Percentiles rank a stretch among this genome's conserved stretches.
phyloP scores from a whole-genome alignment of 768 basidiomycete genomes.

The Crucibulum laeve region DNA sequence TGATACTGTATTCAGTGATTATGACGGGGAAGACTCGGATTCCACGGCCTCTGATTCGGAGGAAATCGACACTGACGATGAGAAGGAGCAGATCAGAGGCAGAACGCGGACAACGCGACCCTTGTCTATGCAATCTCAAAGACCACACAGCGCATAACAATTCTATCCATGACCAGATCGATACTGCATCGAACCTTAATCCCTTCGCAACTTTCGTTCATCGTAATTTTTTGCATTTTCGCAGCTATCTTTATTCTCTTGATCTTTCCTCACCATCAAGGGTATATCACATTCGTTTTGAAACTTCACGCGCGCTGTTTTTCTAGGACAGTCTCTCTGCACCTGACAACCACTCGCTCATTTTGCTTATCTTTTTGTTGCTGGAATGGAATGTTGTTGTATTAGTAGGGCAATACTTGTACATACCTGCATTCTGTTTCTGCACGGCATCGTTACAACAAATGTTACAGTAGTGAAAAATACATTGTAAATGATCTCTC shows the following conservation, averaged over 20 bases:
- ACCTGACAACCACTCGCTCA: constrained; percentile 3
- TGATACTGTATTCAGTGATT: constrained; percentile 29
- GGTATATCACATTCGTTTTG: constrained; percentile 21
- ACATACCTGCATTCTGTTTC: neutral
- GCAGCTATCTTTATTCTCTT: constrained; percentile 15
- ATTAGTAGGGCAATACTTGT: neutral
- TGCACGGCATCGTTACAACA: neutral
- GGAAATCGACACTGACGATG: constrained; percentile 27
- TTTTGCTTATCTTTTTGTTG: constrained; percentile 9
- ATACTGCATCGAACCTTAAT: constrained; percentile 3
- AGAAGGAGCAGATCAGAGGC: constrained; percentile 34
- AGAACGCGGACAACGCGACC: constrained; percentile 36
- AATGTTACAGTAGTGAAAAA: neutral
- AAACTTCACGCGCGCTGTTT: constrained; percentile 1
- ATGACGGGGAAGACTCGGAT: constrained; percentile 28
- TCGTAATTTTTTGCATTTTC: constrained; percentile 8
- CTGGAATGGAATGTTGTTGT: constrained; percentile 4
- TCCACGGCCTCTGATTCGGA: constrained; percentile 33
- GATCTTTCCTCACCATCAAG: constrained; percentile 4
- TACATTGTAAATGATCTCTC: neutral
- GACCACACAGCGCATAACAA: constrained; percentile 11
- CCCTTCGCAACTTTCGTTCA: constrained; percentile 9
- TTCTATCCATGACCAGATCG: constrained; percentile 3
- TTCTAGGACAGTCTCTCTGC: neutral
- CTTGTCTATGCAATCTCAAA: constrained; percentile 27